phyloP scores from a whole-genome alignment of 2,329 filamentous ascomycete genomes.

The Penicillium nordicum region DNA sequence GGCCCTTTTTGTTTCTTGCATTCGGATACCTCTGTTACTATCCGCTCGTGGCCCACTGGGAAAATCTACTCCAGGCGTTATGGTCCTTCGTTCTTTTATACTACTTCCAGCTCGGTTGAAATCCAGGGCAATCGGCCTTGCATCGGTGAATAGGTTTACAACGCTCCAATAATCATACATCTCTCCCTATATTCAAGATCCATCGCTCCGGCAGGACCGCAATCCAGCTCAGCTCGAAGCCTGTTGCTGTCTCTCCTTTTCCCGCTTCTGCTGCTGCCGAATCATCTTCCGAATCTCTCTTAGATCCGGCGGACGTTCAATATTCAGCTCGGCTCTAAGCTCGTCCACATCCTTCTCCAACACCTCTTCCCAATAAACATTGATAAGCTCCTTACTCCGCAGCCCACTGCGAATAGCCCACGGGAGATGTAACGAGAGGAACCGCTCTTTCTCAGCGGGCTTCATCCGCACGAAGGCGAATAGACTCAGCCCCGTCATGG shows the following conservation, averaged over 20 bases:
- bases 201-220: background rate
- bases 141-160: slow-evolving; percentile 11
- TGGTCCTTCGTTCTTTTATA: slow-evolving; percentile 6
- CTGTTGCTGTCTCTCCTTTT: slow-evolving; percentile 50
- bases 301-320: slow-evolving; percentile 86
- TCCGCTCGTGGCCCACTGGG: background rate
- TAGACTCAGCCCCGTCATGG: slow-evolving; percentile 88
- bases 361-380: slow-evolving; percentile 97
- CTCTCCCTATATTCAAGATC: background rate
- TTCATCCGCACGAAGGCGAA: slow-evolving; percentile 67
- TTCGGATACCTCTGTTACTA: slow-evolving; percentile 1
- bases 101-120: slow-evolving; percentile 4
- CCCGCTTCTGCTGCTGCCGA: slow-evolving; percentile 64
- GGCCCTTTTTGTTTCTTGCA: background rate
- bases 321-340: slow-evolving; percentile 69
- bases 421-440: slow-evolving; percentile 66
- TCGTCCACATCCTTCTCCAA: slow-evolving; percentile 77
- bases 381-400: slow-evolving; percentile 75
- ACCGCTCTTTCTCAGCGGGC: slow-evolving; percentile 60
- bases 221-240: slow-evolving; percentile 8
- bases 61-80: slow-evolving; percentile 15
- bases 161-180: slow-evolving; percentile 18
- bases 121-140: background rate
- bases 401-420: slow-evolving; percentile 88
- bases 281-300: slow-evolving; percentile 70